Percentiles rank a stretch among this genome's conserved stretches.
These are phyloP conservation scores for Cupressus sempervirens DNA, from an alignment of 75 land plant species.

Conservation along the genomic window DNA sequence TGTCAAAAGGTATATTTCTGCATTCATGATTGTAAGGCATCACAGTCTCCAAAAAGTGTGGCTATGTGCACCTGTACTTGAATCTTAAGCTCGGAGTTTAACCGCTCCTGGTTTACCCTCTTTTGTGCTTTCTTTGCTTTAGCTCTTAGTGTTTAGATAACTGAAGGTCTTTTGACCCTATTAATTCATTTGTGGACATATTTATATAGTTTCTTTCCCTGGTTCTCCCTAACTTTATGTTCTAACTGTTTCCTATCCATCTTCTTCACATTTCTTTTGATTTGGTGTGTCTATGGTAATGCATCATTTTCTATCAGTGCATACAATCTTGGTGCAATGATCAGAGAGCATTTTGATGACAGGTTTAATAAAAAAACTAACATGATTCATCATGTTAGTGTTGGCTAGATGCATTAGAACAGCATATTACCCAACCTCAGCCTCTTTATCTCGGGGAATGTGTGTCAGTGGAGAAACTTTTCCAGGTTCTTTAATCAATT, in stretches of 20 bases:
- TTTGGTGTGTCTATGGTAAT: background rate
- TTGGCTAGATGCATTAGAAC: background rate
- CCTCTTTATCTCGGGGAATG: background rate
- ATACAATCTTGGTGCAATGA: background rate
- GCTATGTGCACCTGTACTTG: background rate
- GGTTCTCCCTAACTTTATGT: background rate
- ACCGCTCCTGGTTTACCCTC: background rate
- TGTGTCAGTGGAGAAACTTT: background rate
- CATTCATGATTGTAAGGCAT: too few relatives aligned
- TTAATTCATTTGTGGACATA: background rate
- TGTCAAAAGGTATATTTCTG: too few relatives aligned
- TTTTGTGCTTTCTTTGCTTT: background rate
- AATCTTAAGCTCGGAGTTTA: background rate
- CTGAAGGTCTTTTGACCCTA: background rate
- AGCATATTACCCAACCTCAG: background rate
- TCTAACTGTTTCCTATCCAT: background rate
- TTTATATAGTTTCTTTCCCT: background rate
- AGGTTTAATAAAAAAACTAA: background rate
- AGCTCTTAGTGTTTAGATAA: background rate
- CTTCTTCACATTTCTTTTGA: background rate
- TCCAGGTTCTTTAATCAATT: background rate
- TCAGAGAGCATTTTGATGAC: background rate
- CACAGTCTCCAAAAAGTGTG: background rate
- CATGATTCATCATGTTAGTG: background rate
- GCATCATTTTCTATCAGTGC: background rate